phyloP scores from a whole-genome alignment of 352 stramenopile species.

The Pythium brachiatum region DNA sequence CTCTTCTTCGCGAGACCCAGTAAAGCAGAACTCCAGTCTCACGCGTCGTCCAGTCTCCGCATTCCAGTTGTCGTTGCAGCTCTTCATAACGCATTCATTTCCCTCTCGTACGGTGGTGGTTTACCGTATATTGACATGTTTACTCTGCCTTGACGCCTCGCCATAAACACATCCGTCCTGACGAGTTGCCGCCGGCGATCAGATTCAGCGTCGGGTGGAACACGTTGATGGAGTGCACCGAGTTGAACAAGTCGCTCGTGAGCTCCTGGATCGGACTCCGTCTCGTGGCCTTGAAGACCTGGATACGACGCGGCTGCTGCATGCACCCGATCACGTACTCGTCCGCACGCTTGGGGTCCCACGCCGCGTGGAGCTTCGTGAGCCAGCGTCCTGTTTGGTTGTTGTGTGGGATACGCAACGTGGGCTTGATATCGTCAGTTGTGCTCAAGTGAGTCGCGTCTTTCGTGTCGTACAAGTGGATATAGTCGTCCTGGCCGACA shows the following conservation, averaged over 20 bases:
- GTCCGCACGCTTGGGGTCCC: conserved; percentile 71
- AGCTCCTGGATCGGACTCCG: conserved; percentile 73
- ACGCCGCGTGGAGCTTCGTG: conserved; percentile 80
- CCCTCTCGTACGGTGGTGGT: neutral
- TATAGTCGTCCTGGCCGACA: conserved; percentile 78
- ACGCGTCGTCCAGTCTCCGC: neutral
- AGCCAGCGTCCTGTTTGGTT: conserved; percentile 87
- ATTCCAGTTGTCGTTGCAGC: neutral
- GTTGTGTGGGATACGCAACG: conserved; percentile 71
- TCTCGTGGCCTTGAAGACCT: conserved; percentile 74
- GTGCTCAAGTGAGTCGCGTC: conserved; percentile 32
- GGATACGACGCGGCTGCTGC: conserved; percentile 73
- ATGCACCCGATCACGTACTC: conserved; percentile 83
- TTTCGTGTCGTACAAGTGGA: conserved; percentile 66
- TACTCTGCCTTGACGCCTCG: conserved; percentile 27
- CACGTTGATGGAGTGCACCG: conserved; percentile 85
- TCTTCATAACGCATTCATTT: neutral
- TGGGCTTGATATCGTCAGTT: conserved; percentile 26
- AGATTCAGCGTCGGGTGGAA: conserved; percentile 76
- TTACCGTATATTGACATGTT: neutral
- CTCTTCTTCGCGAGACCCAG: conserved; percentile 32
- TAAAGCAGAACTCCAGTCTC: neutral
- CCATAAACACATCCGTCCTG: conserved; percentile 63
- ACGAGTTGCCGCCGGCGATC: conserved; percentile 79
- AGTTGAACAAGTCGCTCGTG: conserved; percentile 63